Percentiles rank a stretch among this genome's conserved stretches.
These are phyloP conservation scores for Globisporangium cederbergense DNA, from an alignment of 352 stramenopile species.

Conservation along the genomic window DNA sequence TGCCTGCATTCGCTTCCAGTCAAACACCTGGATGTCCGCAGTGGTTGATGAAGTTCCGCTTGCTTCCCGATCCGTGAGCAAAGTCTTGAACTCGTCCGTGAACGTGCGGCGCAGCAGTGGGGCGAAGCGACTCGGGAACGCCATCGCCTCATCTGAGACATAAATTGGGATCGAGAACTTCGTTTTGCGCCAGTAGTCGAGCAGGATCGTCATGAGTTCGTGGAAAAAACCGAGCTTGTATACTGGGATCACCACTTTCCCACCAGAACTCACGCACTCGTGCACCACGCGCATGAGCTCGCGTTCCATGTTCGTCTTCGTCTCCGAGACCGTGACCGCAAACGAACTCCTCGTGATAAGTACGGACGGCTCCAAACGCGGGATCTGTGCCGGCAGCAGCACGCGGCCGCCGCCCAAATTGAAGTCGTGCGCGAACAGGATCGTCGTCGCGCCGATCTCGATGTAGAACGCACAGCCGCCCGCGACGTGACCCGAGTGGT, in stretches of 20 bases:
- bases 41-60: conserved; percentile 1
- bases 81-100: conserved; percentile 34
- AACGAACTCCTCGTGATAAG: conserved; percentile 74
- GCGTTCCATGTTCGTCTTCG: conserved; percentile 71
- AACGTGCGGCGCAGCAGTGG: conserved; percentile 65
- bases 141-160: conserved; percentile 55
- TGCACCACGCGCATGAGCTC: conserved; percentile 77
- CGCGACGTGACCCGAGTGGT: conserved; percentile 72
- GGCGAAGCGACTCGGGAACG: conserved; percentile 52
- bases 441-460: conserved; percentile 63
- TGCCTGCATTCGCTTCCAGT: conserved; percentile 68
- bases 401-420: conserved; percentile 72
- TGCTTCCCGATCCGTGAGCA: conserved; percentile 27
- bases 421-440: conserved; percentile 80
- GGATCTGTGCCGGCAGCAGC: conserved; percentile 65
- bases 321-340: conserved; percentile 82
- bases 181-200: conserved; percentile 73
- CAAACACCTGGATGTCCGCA: conserved; percentile 41
- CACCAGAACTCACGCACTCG: conserved; percentile 66
- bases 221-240: conserved; percentile 80
- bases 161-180: conserved; percentile 56
- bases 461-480: conserved; percentile 78
- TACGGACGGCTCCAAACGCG: conserved; percentile 48
- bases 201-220: conserved; percentile 66
- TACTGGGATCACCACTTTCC: conserved; percentile 84